These are phyloP conservation scores for Boletellus deceptivus DNA, from an alignment of 1,284 basidiomycete species.

Conservation along the genomic window DNA sequence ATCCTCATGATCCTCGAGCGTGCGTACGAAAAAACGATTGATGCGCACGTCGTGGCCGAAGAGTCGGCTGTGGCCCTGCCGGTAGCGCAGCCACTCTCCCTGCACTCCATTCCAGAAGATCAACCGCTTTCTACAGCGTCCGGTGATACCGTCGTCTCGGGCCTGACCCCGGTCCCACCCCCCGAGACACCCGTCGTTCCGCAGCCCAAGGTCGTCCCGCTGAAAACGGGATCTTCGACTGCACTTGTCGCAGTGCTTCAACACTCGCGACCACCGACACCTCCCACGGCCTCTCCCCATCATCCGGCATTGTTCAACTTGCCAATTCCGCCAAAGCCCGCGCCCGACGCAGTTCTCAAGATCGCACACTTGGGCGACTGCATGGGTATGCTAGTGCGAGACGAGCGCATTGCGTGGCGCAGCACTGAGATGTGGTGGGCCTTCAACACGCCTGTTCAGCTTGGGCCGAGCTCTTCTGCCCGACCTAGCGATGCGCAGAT, in stretches of 20 bases:
- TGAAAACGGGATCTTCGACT: slow-evolving; percentile 65
- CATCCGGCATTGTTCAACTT: slow-evolving; percentile 26
- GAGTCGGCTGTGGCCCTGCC: slow-evolving; percentile 11
- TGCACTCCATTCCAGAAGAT: slow-evolving; percentile 31
- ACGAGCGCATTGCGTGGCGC: slow-evolving; percentile 79
- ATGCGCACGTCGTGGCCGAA: slow-evolving; percentile 50
- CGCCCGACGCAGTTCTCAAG: slow-evolving; percentile 69
- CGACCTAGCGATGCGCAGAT: slow-evolving; percentile 75
- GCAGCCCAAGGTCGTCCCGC: slow-evolving; percentile 36
- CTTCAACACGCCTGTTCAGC: slow-evolving; percentile 90
- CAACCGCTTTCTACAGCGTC: slow-evolving; percentile 4
- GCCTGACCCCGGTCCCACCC: slow-evolving; percentile 5
- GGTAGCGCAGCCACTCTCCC: slow-evolving; percentile 2
- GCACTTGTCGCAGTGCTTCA: slow-evolving; percentile 67
- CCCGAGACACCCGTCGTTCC: slow-evolving; percentile 12
- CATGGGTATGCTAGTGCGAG: slow-evolving; percentile 81
- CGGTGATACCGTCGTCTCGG: background rate
- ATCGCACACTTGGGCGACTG: slow-evolving; percentile 95
- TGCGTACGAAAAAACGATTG: slow-evolving; percentile 63
- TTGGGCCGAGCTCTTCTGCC: slow-evolving; percentile 75
- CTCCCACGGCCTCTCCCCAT: slow-evolving; percentile 16
- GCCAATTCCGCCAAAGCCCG: slow-evolving; percentile 12
- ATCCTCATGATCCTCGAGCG: slow-evolving; percentile 63
- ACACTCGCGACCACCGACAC: slow-evolving; percentile 35
- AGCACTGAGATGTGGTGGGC: slow-evolving; percentile 94